Conservation (phyloP, 441 rosid genomes). For the Pelargonium fulgidum region DNA sequence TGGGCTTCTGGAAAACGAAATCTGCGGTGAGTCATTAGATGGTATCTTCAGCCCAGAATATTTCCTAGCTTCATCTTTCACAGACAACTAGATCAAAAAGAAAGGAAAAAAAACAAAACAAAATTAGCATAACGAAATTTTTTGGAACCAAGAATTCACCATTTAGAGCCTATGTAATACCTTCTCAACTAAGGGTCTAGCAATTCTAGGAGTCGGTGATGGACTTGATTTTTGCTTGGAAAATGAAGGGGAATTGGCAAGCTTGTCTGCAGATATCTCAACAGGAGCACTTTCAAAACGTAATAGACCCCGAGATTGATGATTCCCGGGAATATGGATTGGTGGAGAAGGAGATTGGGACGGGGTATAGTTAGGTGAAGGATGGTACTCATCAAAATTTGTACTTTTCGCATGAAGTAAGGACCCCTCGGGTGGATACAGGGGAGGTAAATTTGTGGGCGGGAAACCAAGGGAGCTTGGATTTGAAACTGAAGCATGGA, state of each 20-base stretch:
- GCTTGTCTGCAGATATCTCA: conserved; percentile 43
- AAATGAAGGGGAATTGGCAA: conserved; percentile 31
- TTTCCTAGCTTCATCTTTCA: conserved; percentile 50
- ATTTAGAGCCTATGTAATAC: conserved; percentile 32
- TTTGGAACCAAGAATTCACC: conserved; percentile 7
- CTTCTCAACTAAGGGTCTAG: conserved; percentile 47
- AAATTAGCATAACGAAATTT: background rate
- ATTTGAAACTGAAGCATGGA: conserved; percentile 47
- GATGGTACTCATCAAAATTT: conserved; percentile 50
- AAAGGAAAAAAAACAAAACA: background rate
- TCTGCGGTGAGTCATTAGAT: conserved; percentile 39
- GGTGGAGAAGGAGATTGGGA: conserved; percentile 75
- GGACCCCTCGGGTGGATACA: conserved; percentile 45
- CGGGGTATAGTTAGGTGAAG: conserved; percentile 61
- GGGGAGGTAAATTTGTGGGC: conserved; percentile 47
- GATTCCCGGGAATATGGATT: conserved; percentile 40
- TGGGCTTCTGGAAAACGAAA: conserved; percentile 63
- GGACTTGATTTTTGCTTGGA: conserved; percentile 50
- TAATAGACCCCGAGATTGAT: conserved; percentile 33
- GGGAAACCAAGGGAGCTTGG: conserved; percentile 36
- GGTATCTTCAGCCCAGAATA: conserved; percentile 43
- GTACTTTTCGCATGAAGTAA: conserved; percentile 37
- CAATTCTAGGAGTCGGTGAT: conserved; percentile 39
- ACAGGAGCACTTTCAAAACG: conserved; percentile 83
- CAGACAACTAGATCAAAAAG: conserved; percentile 33